Evolutionary conservation across 495 filamentous ascomycete species (phyloP), one percentile per base, ranked within the genome.

Genomic region (Lepraria neglecta): DNA sequence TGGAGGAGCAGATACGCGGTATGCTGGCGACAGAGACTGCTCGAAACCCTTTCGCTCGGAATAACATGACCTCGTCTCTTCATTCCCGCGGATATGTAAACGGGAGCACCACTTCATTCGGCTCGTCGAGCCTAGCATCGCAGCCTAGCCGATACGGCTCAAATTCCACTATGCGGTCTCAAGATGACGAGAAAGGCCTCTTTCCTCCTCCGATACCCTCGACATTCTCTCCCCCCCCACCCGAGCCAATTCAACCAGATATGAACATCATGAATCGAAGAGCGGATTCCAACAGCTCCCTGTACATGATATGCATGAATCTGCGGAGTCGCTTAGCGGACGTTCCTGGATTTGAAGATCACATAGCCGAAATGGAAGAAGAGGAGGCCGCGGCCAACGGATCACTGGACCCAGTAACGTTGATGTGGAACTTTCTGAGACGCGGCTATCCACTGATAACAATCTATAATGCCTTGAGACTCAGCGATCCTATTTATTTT

Each of bases 211-310:
- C 60, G 14, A 17, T 55, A 43, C 66, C 59, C 21, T 58, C 65
- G 12, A 55, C 53, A 2, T 50, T 56, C 38, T 60, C 65, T 17
- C 62, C 58, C 3, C 38, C 62, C 62, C 53, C 62, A n/a, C 28
- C 28, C 31, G 54, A 27, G 17, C 30, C 45, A 43, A 55, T 60
- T 12, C 51, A 60, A 35, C 58, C 53, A 40, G 63, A 65, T 42
- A 87, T 88, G 72, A 95, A 92, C 71, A 95, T 98, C 73, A 95
- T 97, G 77, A 98, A 97, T 73, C 87, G 88, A 69, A 85, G 83
- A 62, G 95, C 91, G 72, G 92, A 94, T 70, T 87, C 90, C 64
- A 86, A 87, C 58, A 81, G 84, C 50, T 96, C 91, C 24, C 84
- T 98, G 35, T 98, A 95, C 69, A 94, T 97, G 73, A 96, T 92